A percentile compares a stretch with the other conserved stretches of the same genome.
Evolutionary conservation across 192 early-diverging fungal genomes (phyloP).

Genomic region (Polychytrium aggregatum): DNA sequence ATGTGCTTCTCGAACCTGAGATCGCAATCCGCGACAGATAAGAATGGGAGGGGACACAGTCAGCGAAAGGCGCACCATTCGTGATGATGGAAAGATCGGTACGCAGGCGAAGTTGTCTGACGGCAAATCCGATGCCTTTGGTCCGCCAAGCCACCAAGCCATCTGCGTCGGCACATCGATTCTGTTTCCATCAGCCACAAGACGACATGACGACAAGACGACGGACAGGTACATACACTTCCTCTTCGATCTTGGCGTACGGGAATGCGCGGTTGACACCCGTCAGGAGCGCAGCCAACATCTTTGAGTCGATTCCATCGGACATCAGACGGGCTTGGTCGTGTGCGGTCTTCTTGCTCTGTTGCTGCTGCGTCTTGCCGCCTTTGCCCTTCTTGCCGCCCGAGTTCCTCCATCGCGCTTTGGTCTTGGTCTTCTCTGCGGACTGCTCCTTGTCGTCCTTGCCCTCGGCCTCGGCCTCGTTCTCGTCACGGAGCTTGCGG

Average conservation of each 20-base stretch:
- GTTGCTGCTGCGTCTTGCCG: not conserved
- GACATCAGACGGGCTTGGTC: conserved; percentile 17
- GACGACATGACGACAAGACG: too few relatives aligned
- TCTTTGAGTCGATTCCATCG: conserved; percentile 64
- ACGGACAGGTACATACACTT: conserved; percentile 41
- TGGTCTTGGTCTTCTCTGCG: conserved; percentile 19
- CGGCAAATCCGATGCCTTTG: too few relatives aligned
- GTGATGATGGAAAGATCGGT: not conserved
- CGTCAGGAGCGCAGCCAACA: conserved; percentile 82
- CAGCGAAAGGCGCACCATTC: not conserved
- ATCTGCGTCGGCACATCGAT: too few relatives aligned
- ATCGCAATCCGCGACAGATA: not conserved
- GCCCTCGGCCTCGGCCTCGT: conserved; percentile 13
- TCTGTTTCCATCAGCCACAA: too few relatives aligned
- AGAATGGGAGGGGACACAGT: conserved; percentile 1
- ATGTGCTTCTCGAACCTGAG: conserved; percentile 67
- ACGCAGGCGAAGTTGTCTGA: too few relatives aligned
- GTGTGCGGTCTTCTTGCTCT: conserved; percentile 6
- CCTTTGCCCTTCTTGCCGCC: conserved; percentile 20
- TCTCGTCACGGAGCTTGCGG: conserved; percentile 24
- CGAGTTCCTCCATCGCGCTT: conserved; percentile 15
- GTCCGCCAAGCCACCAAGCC: too few relatives aligned
- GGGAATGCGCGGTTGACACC: conserved; percentile 94
- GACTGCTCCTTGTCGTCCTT: conserved; percentile 41
- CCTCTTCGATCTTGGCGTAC: conserved; percentile 71